Evolutionary conservation across 2,329 filamentous ascomycete genomes (phyloP).

Genomic region (Ophiosphaerella herpotricha): DNA sequence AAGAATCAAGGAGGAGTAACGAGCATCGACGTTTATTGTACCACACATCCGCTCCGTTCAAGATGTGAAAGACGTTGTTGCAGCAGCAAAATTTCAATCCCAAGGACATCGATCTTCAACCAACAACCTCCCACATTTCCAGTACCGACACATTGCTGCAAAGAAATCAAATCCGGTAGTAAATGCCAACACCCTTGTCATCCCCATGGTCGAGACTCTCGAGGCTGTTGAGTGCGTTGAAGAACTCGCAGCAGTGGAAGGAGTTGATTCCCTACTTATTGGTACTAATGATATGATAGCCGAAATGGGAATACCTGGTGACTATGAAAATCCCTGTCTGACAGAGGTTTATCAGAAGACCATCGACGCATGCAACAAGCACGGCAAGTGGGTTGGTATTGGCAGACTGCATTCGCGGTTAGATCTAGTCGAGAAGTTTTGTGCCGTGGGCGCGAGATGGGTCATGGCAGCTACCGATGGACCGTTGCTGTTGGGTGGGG

Average conservation of each 20-base stretch:
- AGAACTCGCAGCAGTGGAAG: constrained; percentile 48
- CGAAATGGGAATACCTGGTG: constrained; percentile 51
- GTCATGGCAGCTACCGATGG: constrained; percentile 46
- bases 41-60: constrained; percentile 48
- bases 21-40: constrained; percentile 41
- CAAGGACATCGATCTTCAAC: constrained; percentile 44
- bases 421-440: constrained; percentile 51
- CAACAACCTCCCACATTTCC: constrained; percentile 44
- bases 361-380: constrained; percentile 46
- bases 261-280: constrained; percentile 51
- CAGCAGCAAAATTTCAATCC: constrained; percentile 47
- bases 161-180: constrained; percentile 41
- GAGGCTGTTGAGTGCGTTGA: constrained; percentile 47
- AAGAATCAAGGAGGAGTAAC: constrained; percentile 36
- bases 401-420: constrained; percentile 49
- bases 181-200: constrained; percentile 46
- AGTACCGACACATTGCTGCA: constrained; percentile 43
- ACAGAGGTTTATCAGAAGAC: constrained; percentile 37
- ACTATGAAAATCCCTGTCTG: constrained; percentile 43
- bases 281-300: constrained; percentile 53
- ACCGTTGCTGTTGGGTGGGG: constrained; percentile 43
- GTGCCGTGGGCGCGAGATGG: constrained; percentile 46
- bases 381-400: constrained; percentile 48
- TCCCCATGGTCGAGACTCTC: constrained; percentile 52
- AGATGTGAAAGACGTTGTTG: constrained; percentile 45